phyloP scores from a whole-genome alignment of 1,139 yeast species.

The Diutina pseudorugosa region DNA sequence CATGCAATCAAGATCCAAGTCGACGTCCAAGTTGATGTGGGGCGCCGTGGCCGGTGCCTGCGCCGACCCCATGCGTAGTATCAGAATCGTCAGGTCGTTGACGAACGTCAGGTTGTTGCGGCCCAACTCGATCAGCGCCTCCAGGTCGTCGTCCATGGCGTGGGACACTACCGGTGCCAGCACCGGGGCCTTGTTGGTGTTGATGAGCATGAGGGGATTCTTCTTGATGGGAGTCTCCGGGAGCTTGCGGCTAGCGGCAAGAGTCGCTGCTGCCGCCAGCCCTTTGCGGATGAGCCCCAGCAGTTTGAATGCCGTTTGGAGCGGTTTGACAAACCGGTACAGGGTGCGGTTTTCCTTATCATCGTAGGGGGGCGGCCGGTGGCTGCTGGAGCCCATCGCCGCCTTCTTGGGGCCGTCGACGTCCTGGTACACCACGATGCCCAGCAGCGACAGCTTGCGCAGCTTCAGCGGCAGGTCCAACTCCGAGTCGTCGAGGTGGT shows the following conservation, averaged over 20 bases:
- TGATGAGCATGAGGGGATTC: constrained; percentile 32
- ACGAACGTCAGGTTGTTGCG: not conserved
- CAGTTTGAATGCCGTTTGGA: constrained; percentile 75
- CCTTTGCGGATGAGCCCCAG: constrained; percentile 64
- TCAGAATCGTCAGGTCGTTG: not conserved
- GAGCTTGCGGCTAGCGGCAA: constrained; percentile 11
- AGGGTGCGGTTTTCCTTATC: constrained; percentile 22
- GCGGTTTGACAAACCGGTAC: constrained; percentile 66
- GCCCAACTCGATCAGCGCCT: not conserved
- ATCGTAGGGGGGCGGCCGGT: constrained; percentile 9
- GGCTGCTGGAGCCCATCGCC: not conserved
- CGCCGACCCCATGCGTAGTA: not conserved
- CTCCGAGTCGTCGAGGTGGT: constrained; percentile 14
- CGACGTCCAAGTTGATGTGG: constrained; percentile 12
- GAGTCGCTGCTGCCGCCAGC: not conserved
- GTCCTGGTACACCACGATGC: constrained; percentile 3
- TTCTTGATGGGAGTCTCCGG: constrained; percentile 84
- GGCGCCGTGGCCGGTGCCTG: not conserved
- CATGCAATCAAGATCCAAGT: constrained; percentile 10
- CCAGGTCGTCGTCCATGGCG: not conserved
- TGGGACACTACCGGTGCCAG: not conserved
- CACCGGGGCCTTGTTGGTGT: constrained; percentile 7
- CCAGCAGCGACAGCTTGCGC: not conserved
- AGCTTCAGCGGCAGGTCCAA: constrained; percentile 7
- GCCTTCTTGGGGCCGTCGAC: not conserved